Base-by-base conservation (phyloP, 176 grass and related monocot genomes). In the Canna indica region DNA sequence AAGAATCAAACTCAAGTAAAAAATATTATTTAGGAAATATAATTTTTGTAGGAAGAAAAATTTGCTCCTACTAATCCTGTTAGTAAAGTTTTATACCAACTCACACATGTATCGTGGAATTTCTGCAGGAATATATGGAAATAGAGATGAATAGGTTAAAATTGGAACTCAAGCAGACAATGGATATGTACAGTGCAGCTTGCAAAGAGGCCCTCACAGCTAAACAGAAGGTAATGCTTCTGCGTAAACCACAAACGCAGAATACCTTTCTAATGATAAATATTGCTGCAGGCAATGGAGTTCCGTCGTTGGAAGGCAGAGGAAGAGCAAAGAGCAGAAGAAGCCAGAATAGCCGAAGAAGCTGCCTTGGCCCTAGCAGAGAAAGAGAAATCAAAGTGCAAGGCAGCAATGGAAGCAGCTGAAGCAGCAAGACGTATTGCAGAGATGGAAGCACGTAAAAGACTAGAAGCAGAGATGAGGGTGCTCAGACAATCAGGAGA, bases 181-280 rank as follows among this genome's bases (percentile, higher is more conserved):
- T 85, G 82, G 72, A 80, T 16, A 76, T 77, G 82, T 85, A 85
- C 72, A 80, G 63, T 14, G 75, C 56, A 58, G 82, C 82, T 16
- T 85, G 82, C 59, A 85, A 76, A 70, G 82, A 85, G 47, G 77
- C 77, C 35, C 65, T 80, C 39, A 30, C 25, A 26, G 71, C 77
- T 26, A 80, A 85, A 52, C 77, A 76, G 30, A 68, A 85, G 82
- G 82, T 84, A 70, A 36, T 60, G 53, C 53, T 56, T 77, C 1
- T 3, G 26, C 26, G 15, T 34, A 29, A 34, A 18, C 11, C 29
- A 52, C 5, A 30, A 30, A 38, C n/a, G 27, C 13, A 30, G 26
- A 10, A 25, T 8, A 39, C 20, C 7, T 22, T 60, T 75, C 50
- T 61, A 53, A 45, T 60, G 32, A 70, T 12, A 9, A n/a, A 58